These are phyloP conservation scores for Thyridium curvatum DNA, from an alignment of 2,329 filamentous ascomycete genomes.

Conservation along the genomic window DNA sequence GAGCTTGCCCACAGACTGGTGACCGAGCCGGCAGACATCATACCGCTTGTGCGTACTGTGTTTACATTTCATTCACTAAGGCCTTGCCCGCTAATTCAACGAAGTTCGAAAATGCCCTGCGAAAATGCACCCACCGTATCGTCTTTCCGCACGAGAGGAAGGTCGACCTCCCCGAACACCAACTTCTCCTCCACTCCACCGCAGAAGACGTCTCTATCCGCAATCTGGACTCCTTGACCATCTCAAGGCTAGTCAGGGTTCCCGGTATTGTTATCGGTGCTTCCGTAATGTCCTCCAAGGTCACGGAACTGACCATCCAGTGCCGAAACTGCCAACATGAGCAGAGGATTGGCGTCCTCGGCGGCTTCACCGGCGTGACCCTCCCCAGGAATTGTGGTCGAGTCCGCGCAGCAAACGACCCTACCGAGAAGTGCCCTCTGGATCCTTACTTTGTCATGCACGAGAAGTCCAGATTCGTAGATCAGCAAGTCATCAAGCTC, in stretches of 20 bases:
- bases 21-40: slow-evolving; percentile 85
- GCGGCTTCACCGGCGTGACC: slow-evolving; percentile 82
- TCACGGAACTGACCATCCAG: slow-evolving; percentile 77
- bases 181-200: slow-evolving; percentile 88
- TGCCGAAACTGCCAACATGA: slow-evolving; percentile 79
- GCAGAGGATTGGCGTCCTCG: slow-evolving; percentile 64
- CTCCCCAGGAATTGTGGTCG: slow-evolving; percentile 74
- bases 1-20: slow-evolving; percentile 86
- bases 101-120: slow-evolving; percentile 86
- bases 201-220: slow-evolving; percentile 89
- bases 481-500: slow-evolving; percentile 96
- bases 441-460: slow-evolving; percentile 96
- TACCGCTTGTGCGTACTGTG: slow-evolving; percentile 68
- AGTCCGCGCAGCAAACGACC: slow-evolving; percentile 56
- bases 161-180: slow-evolving; percentile 76
- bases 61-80: background rate
- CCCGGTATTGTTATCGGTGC: slow-evolving; percentile 97
- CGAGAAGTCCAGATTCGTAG: slow-evolving; percentile 89
- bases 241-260: slow-evolving; percentile 91
- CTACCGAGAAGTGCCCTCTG: slow-evolving; percentile 71
- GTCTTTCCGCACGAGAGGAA: slow-evolving; percentile 71
- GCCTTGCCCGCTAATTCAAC: slow-evolving; percentile 4
- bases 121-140: slow-evolving; percentile 87
- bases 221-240: slow-evolving; percentile 85
- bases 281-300: slow-evolving; percentile 93